Evolutionary conservation across 495 filamentous ascomycete species (phyloP).

Genomic region (Penicillium verhagenii): DNA sequence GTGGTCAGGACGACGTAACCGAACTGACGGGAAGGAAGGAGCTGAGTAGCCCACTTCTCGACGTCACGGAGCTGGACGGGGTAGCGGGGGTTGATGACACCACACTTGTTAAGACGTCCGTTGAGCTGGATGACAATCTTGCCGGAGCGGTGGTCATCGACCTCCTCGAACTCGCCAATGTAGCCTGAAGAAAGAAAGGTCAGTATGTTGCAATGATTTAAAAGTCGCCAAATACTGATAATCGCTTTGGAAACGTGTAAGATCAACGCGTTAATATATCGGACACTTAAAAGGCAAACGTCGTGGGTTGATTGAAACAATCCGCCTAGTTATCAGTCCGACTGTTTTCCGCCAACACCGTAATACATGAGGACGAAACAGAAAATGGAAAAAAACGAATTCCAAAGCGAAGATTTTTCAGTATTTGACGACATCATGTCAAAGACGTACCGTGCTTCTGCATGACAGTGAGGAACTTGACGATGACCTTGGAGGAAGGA

Average conservation of each 20-base stretch:
- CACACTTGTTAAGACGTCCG: slow-evolving; percentile 95
- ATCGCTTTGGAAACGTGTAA: slow-evolving; percentile 80
- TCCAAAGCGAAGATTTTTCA: not conserved
- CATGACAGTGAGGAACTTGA: slow-evolving; percentile 99
- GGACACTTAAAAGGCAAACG: slow-evolving; percentile 98
- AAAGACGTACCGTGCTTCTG: slow-evolving; percentile 90
- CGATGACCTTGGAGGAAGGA: slow-evolving; percentile 96
- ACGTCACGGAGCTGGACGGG: slow-evolving; percentile 95
- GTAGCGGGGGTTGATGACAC: slow-evolving; percentile 98
- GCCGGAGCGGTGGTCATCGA: slow-evolving; percentile 98
- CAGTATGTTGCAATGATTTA: slow-evolving; percentile 87
- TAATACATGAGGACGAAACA: slow-evolving; percentile 2
- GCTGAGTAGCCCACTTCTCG: slow-evolving; percentile 99
- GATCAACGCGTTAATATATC: slow-evolving; percentile 86
- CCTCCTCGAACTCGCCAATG: slow-evolving; percentile 99
- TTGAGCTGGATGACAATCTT: slow-evolving; percentile 98
- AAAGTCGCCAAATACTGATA: slow-evolving; percentile 80
- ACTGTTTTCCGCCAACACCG: slow-evolving; percentile 26
- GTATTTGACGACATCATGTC: not conserved
- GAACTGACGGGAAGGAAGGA: slow-evolving; percentile 98
- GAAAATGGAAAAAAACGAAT: slow-evolving; percentile 10
- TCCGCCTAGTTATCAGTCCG: slow-evolving; percentile 99
- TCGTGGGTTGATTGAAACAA: slow-evolving; percentile 74
- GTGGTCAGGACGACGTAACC: slow-evolving; percentile 98
- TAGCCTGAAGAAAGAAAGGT: slow-evolving; percentile 68